phyloP scores from a whole-genome alignment of 345 rosid genomes.

The Noccaea bulbosa region DNA sequence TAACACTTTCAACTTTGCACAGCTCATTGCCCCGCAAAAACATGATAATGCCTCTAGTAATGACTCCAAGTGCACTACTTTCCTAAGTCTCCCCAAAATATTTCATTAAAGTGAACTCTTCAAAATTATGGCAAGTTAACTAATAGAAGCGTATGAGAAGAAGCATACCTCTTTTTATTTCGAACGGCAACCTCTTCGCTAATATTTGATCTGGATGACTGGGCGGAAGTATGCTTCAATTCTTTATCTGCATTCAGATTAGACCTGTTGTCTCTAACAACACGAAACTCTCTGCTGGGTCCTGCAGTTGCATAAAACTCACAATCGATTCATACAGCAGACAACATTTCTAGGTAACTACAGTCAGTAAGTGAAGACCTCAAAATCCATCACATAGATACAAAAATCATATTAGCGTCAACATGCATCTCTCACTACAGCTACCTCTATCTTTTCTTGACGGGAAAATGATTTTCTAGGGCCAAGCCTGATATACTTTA shows the following conservation, averaged over 20 bases:
- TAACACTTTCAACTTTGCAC: background rate
- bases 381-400: background rate
- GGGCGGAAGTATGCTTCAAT: slow-evolving; percentile 47
- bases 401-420: background rate
- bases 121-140: background rate
- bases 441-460: background rate
- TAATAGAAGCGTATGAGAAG: background rate
- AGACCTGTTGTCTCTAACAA: slow-evolving; percentile 79
- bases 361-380: background rate
- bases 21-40: background rate
- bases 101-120: background rate
- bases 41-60: background rate
- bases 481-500: background rate
- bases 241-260: slow-evolving; percentile 53
- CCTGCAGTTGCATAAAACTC: slow-evolving; percentile 42
- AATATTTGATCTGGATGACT: slow-evolving; percentile 42
- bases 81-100: background rate
- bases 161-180: slow-evolving; percentile 59
- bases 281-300: slow-evolving; percentile 52
- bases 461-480: background rate
- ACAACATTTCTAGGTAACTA: slow-evolving; percentile 1
- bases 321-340: slow-evolving; percentile 12
- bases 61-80: background rate
- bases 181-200: slow-evolving; percentile 40
- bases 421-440: background rate